phyloP scores from a whole-genome alignment of 139 green algal species.

The Coelastrella sp. region DNA sequence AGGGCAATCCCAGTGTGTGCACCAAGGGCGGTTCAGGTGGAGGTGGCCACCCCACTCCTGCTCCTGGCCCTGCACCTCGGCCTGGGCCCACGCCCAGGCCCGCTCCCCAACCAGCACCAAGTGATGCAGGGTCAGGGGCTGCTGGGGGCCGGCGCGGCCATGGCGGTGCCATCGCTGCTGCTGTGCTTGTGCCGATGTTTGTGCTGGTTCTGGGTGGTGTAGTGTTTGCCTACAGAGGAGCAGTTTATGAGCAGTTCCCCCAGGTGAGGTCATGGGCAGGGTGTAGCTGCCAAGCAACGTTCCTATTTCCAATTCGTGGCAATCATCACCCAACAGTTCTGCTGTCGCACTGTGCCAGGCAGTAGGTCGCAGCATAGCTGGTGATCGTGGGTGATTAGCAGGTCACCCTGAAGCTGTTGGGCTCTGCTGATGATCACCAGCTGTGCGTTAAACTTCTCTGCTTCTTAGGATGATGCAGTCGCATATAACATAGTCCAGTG shows the following conservation, averaged over 20 bases:
- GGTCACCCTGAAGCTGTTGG: too few species aligned
- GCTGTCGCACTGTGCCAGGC: too few species aligned
- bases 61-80: neutral
- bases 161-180: conserved; percentile 9
- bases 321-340: too few species aligned
- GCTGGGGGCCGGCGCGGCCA: neutral
- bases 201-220: conserved; percentile 27
- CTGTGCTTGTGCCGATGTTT: conserved; percentile 35
- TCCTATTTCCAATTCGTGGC: too few species aligned
- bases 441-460: too few species aligned
- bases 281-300: neutral
- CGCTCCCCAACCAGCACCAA: neutral
- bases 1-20: conserved; percentile 55
- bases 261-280: neutral
- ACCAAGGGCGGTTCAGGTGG: conserved; percentile 10
- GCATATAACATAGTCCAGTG: too few species aligned
- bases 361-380: too few species aligned
- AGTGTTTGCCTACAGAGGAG: conserved; percentile 28
- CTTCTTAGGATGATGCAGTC: too few species aligned
- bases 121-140: neutral
- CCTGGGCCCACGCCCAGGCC: conserved; percentile 12
- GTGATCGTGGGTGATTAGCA: too few species aligned
- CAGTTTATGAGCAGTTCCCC: conserved; percentile 45
- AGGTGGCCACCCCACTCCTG: neutral
- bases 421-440: too few species aligned